These are phyloP conservation scores for Eutrema salsugineum DNA, from an alignment of 441 rosid genomes.

Conservation along the genomic window DNA sequence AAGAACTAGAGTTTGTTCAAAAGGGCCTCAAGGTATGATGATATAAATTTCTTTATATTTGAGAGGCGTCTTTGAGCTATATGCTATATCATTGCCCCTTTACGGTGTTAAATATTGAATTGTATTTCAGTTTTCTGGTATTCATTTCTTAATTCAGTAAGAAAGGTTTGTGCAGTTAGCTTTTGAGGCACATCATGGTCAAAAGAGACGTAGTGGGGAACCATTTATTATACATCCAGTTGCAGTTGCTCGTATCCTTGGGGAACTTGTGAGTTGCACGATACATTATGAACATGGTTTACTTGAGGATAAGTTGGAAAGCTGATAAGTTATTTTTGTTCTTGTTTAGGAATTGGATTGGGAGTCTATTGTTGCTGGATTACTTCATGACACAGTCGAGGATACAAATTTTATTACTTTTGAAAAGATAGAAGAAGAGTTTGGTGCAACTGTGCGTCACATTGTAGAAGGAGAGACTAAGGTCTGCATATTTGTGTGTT, in stretches of 20 bases:
- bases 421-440: conserved; percentile 90
- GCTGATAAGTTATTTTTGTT: conserved; percentile 24
- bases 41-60: conserved; percentile 9
- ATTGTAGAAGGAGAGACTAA: conserved; percentile 99
- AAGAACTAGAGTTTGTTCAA: conserved; percentile 77
- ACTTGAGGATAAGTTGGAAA: conserved; percentile 15
- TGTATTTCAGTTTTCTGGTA: conserved; percentile 10
- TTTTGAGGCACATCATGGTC: conserved; percentile 93
- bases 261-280: conserved; percentile 81
- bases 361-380: conserved; percentile 97
- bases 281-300: conserved; percentile 14
- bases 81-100: neutral
- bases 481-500: conserved; percentile 44
- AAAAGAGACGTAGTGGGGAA: conserved; percentile 90
- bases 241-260: conserved; percentile 90
- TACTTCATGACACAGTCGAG: conserved; percentile 97
- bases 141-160: conserved; percentile 24
- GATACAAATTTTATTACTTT: conserved; percentile 95
- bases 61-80: conserved; percentile 1
- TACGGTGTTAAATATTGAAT: neutral
- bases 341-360: conserved; percentile 87
- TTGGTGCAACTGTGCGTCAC: conserved; percentile 83
- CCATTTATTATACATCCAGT: conserved; percentile 94
- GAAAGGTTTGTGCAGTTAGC: conserved; percentile 71
- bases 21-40: conserved; percentile 75